These are phyloP conservation scores for Penicillium sp. DNA, from an alignment of 2,329 filamentous ascomycete species.

Conservation along the genomic window DNA sequence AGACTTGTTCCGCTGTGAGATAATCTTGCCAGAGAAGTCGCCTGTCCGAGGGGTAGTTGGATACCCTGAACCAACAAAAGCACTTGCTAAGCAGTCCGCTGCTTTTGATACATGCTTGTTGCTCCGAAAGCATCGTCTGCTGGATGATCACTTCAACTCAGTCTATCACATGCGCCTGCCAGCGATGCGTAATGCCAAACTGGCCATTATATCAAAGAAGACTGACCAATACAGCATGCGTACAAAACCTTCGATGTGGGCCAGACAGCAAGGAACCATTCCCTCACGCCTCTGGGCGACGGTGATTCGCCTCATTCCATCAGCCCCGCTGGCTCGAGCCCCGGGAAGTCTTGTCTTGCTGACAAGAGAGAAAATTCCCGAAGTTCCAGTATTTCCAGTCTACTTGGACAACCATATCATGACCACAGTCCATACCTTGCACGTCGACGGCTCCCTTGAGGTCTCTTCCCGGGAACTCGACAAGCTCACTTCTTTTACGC, in stretches of 20 bases:
- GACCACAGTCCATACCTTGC: conserved; percentile 55
- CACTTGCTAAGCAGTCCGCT: conserved; percentile 78
- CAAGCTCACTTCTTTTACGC: conserved; percentile 66
- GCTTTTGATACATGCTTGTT: conserved; percentile 77
- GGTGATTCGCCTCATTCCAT: conserved; percentile 56
- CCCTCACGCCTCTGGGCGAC: conserved; percentile 59
- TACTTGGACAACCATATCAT: conserved; percentile 64
- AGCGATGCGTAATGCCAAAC: conserved; percentile 76
- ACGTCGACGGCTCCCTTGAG: conserved; percentile 38
- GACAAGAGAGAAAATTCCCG: conserved; percentile 62
- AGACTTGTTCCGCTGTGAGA: conserved; percentile 68
- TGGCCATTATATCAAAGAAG: conserved; percentile 78
- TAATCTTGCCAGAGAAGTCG: conserved; percentile 70
- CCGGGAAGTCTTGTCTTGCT: conserved; percentile 67
- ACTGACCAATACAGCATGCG: conserved; percentile 71
- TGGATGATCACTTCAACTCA: conserved; percentile 73
- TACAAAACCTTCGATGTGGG: conserved; percentile 74
- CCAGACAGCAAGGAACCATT: conserved; percentile 39
- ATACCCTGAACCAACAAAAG: conserved; percentile 62
- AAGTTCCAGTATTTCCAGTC: conserved; percentile 64
- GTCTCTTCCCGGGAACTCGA: conserved; percentile 46
- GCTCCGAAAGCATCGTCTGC: conserved; percentile 61
- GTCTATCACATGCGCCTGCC: conserved; percentile 68
- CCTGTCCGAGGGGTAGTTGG: conserved; percentile 67
- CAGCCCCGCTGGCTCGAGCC: conserved; percentile 54